Base-by-base conservation (phyloP, 768 basidiomycete genomes). In the Pulveroboletus sp. region DNA sequence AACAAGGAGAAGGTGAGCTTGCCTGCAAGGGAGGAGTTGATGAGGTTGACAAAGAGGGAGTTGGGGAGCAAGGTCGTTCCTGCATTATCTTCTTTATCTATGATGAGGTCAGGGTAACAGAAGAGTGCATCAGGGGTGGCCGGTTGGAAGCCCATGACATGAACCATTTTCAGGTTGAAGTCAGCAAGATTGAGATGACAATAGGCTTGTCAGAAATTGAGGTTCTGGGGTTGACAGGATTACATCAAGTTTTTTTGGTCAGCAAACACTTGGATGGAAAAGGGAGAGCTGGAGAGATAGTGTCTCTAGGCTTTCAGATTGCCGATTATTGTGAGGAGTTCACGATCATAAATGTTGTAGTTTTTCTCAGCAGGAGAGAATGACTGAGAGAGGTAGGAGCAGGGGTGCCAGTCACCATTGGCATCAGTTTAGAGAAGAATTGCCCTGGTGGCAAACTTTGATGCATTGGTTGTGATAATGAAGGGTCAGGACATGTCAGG, bases 261-360 rank as follows among this genome's bases (percentile, higher is more conserved):
- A 10, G 65, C 65, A 46, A 63, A 51, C 26, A 75, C 56, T 22
- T 60, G 56, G n/a, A 73, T 2, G 47, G 67, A 47, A 60, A 51
- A 34, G 57, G 50, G 41, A 9, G 67, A 60, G 9, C 71, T 62
- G 10, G 68, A 54, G 5, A 74, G 61, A 54, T 68, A 73, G 24
- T 68, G 56, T 27, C 63, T 41, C 68, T 50, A 58, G 0, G 24
- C 5, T 14, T 53, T 43, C 0, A 58, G n/a, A 4, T 42, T 43
- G 0, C 2, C 1, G 2, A 58, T 42, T 5, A 58, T 19, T 0
- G 34, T 10, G 0, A 54, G 29, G 1, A 59, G 45, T 58, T 59
- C 38, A 0, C 24, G 0, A 50, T 82, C 71, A 49, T 78, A 68
- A 17, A 76, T 71, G 13, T 76, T 63, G 51, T 81, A 80, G 56